Base-by-base conservation (phyloP, 306 rosid species). In the Abrus pulchellus region DNA sequence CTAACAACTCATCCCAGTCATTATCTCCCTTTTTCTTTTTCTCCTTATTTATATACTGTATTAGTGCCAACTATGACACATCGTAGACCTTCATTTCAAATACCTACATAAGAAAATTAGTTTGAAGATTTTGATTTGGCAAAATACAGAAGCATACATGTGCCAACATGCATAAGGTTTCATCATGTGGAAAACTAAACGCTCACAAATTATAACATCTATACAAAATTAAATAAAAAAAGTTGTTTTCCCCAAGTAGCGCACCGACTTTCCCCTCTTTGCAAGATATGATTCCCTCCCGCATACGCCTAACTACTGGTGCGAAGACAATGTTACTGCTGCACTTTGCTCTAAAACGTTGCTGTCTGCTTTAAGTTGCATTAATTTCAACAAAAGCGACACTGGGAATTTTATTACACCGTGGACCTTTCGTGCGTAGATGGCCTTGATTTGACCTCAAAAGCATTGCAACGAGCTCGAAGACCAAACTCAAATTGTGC, bases 161-260 rank as follows among this genome's bases (percentile, higher is more conserved):
- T 65, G 80, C 62, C 54, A 36, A 78, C 79, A 32, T 78, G 76
- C 73, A n/a, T 38, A 71, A 72, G 79, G 80, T 9, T 72, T 73
- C 67, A 20, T 71, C 57, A 55, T 47, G 76, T 65, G 83, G 38
- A 44, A 13, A 14, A 53, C 34, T 36, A 27, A 72, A 63, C 38
- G 36, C 9, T 55, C 9, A 59, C 8, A 62, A 79, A 6, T 27
- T 3, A 41, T 77, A 81, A 38, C 8, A 60, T 6, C 10, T 3
- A 11, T 14, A 45, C 9, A 43, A 14, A 12, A 38, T 53, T 10
- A 6, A 0, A 3, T n/a, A 8, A 0, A 27, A 47, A 30, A 68
- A 47, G 61, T 34, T 33, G 61, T 68, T 60, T 63, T n/a, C 54
- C 20, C 5, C 60, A 9, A 70, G 20, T 50, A 66, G 76, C 65